Evolutionary conservation across 176 grass and related monocot genomes (phyloP).

Genomic region (Guadua angustifolia): DNA sequence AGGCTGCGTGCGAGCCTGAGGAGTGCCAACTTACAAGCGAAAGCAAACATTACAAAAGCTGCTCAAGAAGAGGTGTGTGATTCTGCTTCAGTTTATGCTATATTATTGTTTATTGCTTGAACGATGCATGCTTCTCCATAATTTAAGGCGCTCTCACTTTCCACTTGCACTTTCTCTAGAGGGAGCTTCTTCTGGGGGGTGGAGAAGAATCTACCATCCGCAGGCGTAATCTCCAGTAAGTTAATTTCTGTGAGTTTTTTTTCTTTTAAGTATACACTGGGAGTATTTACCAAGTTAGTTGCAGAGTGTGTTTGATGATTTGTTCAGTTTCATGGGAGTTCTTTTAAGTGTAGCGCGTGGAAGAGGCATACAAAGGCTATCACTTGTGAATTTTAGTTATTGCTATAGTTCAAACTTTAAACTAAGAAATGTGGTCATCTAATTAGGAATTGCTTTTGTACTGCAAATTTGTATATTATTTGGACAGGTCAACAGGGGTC

Average conservation of each 20-base stretch:
- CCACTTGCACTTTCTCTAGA: conserved; percentile 55
- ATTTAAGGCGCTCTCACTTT: conserved; percentile 30
- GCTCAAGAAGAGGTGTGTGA: conserved; percentile 68
- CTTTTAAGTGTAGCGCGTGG: not conserved
- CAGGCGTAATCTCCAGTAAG: conserved; percentile 76
- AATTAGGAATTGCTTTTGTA: not conserved
- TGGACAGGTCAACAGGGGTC: not conserved
- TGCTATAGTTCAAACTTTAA: not conserved
- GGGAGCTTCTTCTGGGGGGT: conserved; percentile 76
- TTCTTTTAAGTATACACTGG: conserved; percentile 21
- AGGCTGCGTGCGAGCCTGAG: conserved; percentile 65
- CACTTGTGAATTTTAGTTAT: not conserved
- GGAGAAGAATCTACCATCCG: conserved; percentile 75
- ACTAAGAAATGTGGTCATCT: not conserved
- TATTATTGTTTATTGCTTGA: conserved; percentile 22
- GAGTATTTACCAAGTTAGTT: conserved; percentile 10
- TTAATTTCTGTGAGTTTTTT: conserved; percentile 21
- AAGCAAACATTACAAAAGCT: conserved; percentile 76
- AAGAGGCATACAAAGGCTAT: not conserved
- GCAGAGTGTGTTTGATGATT: conserved; percentile 2
- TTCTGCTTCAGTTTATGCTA: conserved; percentile 12
- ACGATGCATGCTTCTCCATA: conserved; percentile 3
- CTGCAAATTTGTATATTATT: not conserved
- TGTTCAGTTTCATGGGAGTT: conserved; percentile 4
- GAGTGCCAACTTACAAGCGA: conserved; percentile 90